Evolutionary conservation across 352 stramenopile genomes (phyloP).

Genomic region (Globisporangium sylvaticum): DNA sequence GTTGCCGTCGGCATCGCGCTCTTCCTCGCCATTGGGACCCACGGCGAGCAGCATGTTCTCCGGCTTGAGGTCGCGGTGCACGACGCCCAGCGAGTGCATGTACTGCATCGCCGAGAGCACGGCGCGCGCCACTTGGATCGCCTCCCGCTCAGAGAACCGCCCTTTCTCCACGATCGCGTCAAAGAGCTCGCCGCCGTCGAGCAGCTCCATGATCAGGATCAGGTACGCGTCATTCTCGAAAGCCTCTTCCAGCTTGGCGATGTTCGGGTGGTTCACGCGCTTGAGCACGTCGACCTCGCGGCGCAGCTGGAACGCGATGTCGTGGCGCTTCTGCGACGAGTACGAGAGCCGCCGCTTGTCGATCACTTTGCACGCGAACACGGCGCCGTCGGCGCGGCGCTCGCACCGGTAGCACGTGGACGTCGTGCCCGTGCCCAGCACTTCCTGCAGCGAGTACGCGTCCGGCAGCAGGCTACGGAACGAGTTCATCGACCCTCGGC

Average conservation of each 20-base stretch:
- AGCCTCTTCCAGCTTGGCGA: conserved; percentile 59
- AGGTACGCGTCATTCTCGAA: conserved; percentile 70
- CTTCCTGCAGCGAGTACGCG: conserved; percentile 54
- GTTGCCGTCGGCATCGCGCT: conserved; percentile 1
- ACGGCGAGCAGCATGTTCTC: conserved; percentile 70
- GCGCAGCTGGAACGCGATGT: conserved; percentile 55
- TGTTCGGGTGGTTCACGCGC: conserved; percentile 59
- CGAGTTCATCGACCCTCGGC: conserved; percentile 15
- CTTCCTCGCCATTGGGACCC: conserved; percentile 14
- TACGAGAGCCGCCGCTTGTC: conserved; percentile 59
- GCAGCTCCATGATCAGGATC: conserved; percentile 69
- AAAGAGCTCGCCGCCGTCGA: conserved; percentile 80
- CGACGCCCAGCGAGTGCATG: conserved; percentile 66
- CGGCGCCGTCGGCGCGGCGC: conserved; percentile 34
- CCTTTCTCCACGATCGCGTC: conserved; percentile 73
- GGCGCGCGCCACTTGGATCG: conserved; percentile 39
- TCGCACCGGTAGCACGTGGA: conserved; percentile 67
- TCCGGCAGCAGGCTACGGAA: conserved; percentile 39
- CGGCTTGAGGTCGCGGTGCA: conserved; percentile 74
- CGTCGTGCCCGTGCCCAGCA: conserved; percentile 63
- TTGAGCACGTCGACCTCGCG: conserved; percentile 64
- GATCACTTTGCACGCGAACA: conserved; percentile 78
- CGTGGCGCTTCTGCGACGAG: conserved; percentile 40
- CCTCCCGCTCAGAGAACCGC: conserved; percentile 52
- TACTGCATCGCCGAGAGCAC: conserved; percentile 73